Percentiles rank a stretch among this genome's conserved stretches.
phyloP scores from a whole-genome alignment of 1,284 basidiomycete genomes.

The Leccinum variabile region DNA sequence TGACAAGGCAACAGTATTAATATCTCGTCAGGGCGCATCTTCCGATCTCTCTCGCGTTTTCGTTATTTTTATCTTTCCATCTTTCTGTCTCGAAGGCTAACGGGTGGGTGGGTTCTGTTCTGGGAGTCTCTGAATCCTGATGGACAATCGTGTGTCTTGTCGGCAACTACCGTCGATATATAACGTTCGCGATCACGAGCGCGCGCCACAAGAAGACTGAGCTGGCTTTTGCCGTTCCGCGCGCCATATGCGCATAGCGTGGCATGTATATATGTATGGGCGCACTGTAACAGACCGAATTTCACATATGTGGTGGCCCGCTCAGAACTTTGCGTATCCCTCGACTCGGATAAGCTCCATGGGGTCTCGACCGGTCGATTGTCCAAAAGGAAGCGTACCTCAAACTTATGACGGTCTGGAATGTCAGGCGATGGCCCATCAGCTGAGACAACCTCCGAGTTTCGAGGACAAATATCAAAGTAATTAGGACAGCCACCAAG shows the following conservation, averaged over 20 bases:
- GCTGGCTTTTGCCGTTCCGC: not conserved
- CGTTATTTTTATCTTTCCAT: not conserved
- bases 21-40: not conserved
- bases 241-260: not conserved
- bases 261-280: not conserved
- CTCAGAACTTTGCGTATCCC: slow-evolving; percentile 14
- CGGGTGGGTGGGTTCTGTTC: not conserved
- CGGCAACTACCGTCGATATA: not conserved
- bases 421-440: not conserved
- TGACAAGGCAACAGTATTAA: not conserved
- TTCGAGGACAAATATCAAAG: not conserved
- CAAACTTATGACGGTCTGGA: not conserved
- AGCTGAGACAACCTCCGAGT: not conserved
- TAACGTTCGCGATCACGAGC: no score
- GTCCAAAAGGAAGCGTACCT: not conserved
- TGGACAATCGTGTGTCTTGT: not conserved
- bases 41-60: not conserved
- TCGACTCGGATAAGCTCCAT: slow-evolving; percentile 18
- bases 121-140: not conserved
- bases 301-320: not conserved
- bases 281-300: not conserved
- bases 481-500: not conserved
- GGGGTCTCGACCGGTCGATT: slow-evolving; percentile 13
- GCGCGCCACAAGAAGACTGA: not conserved
- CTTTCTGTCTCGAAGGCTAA: not conserved